Conservation (phyloP, 805 yeast genomes). For the Lachancea quebecensis region DNA sequence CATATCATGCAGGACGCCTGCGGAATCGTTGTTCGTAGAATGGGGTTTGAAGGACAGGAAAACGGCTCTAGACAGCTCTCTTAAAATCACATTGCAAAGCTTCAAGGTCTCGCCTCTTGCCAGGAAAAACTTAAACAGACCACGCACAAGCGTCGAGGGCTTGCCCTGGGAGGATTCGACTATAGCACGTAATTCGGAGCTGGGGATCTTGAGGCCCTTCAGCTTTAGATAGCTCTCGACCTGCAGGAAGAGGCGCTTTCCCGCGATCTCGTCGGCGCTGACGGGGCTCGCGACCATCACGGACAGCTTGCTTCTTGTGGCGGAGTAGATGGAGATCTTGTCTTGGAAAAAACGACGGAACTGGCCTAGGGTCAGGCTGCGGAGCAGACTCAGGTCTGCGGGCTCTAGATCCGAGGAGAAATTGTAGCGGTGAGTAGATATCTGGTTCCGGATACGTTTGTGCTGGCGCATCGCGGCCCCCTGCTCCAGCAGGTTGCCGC, state of each 20-base stretch:
- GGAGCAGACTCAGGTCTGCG: conserved; percentile 31
- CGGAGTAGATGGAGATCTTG: conserved; percentile 34
- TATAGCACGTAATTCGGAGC: conserved; percentile 34
- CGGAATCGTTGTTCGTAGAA: background rate
- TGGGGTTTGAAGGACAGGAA: background rate
- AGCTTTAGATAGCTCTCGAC: conserved; percentile 39
- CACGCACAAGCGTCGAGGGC: conserved; percentile 34
- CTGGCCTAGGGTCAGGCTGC: conserved; percentile 26
- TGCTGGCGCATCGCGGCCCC: conserved; percentile 37
- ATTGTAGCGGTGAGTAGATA: conserved; percentile 37
- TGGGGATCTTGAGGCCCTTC: conserved; percentile 42
- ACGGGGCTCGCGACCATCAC: conserved; percentile 36
- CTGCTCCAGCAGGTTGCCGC: conserved; percentile 23
- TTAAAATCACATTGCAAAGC: conserved; percentile 30
- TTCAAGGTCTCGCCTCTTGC: conserved; percentile 37
- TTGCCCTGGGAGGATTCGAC: conserved; percentile 35
- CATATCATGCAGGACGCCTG: background rate
- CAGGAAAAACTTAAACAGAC: conserved; percentile 38
- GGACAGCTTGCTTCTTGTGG: conserved; percentile 36
- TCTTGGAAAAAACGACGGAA: conserved; percentile 34
- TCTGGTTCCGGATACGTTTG: conserved; percentile 43
- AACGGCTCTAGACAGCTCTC: conserved; percentile 30
- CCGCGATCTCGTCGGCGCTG: conserved; percentile 33
- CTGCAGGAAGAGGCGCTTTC: conserved; percentile 34
- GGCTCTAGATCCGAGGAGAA: conserved; percentile 35